Conservation (phyloP, 352 stramenopile species). For the Globisporangium lucens region DNA sequence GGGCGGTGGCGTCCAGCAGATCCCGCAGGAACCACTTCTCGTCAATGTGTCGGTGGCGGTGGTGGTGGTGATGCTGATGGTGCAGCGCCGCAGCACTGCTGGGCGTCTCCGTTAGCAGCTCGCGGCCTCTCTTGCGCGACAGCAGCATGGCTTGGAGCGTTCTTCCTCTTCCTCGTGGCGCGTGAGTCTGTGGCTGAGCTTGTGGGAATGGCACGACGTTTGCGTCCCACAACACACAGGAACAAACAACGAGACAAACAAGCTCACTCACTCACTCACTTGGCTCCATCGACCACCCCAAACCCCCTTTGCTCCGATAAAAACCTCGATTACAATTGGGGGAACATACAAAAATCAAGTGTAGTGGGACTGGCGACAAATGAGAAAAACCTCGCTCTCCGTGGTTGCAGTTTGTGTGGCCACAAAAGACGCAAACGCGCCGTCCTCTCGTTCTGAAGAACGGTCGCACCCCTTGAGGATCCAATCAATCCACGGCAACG, state of each 20-base stretch:
- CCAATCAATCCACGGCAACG: conserved; percentile 2
- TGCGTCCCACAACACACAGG: neutral
- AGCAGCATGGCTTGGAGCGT: conserved; percentile 30
- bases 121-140: conserved; percentile 44
- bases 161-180: neutral
- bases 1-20: conserved; percentile 18
- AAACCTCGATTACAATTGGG: neutral
- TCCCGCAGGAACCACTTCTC: conserved; percentile 43
- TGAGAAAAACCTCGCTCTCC: neutral
- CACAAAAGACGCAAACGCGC: conserved; percentile 2
- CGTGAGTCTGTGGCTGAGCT: neutral
- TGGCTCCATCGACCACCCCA: neutral
- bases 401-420: conserved; percentile 3
- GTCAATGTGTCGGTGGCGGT: conserved; percentile 23
- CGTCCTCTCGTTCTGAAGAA: conserved; percentile 19
- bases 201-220: conserved; percentile 5
- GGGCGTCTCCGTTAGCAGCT: conserved; percentile 16
- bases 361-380: neutral
- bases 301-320: neutral
- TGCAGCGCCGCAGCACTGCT: conserved; percentile 12
- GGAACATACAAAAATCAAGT: neutral
- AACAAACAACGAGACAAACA: conserved; percentile 1
- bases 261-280: neutral
- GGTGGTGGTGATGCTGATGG: neutral
- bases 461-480: conserved; percentile 21